Evolutionary conservation across 2,329 filamentous ascomycete species (phyloP), one percentile per base, ranked within the genome.

Genomic region (Lasiodiplodia gonubiensis): DNA sequence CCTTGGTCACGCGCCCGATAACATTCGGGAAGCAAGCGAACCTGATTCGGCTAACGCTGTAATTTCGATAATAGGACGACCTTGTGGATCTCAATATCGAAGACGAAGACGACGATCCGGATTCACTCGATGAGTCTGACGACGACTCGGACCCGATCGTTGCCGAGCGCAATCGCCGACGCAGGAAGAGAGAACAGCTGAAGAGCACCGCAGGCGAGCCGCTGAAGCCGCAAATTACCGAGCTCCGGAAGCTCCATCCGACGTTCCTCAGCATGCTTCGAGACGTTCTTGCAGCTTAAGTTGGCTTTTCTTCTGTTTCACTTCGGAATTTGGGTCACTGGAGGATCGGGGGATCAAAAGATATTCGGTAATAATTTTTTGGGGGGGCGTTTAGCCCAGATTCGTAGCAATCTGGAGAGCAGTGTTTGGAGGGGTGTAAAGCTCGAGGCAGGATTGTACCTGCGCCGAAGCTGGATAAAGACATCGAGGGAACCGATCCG

Each of bases 131-230:
- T n/a, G 90, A 90, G 67, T 86, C 84, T n/a, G 90, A 93, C 67
- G 92, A 96, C 67, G 90, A 94, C 68, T 80, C 92, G 69, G 94
- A 98, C 74, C 93, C 94, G 1, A 96, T 99, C 71, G 89, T 89
- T 70, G 92, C 92, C 6, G 95, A 98, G 83, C 85, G 94, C 68
- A 91, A 89, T 74, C 86, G 92, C 69, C 86, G 94, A 70, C 86
- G 88, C 10, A 92, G 90, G 82, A 88, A 86, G 72, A 92, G 94
- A 75, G 94, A 97, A 75, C 87, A 91, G 68, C 84, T 99, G 64
- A 86, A 92, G 70, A 85, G 93, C 64, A 90, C 87, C 52, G 93
- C 93, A 0, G 93, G 93, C 37, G 93, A 97, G 81, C 93, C 93
- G 1, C 82, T 85, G 64, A 97, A 97, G 81, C 93, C 93, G 3